These are phyloP conservation scores for Pelargonium cotyledonis DNA, from an alignment of 441 rosid species.

Conservation along the genomic window DNA sequence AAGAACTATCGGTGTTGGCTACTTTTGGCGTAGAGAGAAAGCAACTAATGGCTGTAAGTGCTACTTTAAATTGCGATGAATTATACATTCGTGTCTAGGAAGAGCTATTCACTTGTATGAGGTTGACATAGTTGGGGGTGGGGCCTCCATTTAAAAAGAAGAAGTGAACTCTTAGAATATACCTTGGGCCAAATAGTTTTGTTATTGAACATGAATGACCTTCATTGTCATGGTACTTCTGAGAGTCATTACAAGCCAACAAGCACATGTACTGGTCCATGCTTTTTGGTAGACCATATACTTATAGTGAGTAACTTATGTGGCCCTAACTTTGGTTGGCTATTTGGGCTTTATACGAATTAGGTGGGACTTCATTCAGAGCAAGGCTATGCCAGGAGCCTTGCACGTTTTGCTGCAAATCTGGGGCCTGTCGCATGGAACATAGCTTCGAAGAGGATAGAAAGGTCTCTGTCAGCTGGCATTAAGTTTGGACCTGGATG, in stretches of 20 bases:
- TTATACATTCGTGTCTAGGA: constrained; percentile 12
- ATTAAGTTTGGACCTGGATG: constrained; percentile 88
- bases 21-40: constrained; percentile 36
- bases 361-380: constrained; percentile 95
- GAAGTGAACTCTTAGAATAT: too few species aligned
- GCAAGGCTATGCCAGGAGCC: constrained; percentile 76
- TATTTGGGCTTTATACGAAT: constrained; percentile 10
- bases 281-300: constrained; percentile 8
- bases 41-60: constrained; percentile 44
- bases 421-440: constrained; percentile 87
- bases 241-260: too few species aligned
- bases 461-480: constrained; percentile 66
- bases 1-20: constrained; percentile 29
- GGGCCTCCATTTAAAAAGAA: too few species aligned
- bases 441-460: constrained; percentile 68
- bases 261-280: constrained; percentile 6
- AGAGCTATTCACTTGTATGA: constrained; percentile 5
- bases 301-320: constrained; percentile 30
- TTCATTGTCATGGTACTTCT: too few species aligned
- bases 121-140: background rate
- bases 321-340: background rate
- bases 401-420: constrained; percentile 86
- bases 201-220: too few species aligned
- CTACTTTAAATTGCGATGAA: constrained; percentile 9
- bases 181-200: too few species aligned